These are phyloP conservation scores for Angomonas deanei DNA, from an alignment of 208 protist genomes.

Conservation along the genomic window DNA sequence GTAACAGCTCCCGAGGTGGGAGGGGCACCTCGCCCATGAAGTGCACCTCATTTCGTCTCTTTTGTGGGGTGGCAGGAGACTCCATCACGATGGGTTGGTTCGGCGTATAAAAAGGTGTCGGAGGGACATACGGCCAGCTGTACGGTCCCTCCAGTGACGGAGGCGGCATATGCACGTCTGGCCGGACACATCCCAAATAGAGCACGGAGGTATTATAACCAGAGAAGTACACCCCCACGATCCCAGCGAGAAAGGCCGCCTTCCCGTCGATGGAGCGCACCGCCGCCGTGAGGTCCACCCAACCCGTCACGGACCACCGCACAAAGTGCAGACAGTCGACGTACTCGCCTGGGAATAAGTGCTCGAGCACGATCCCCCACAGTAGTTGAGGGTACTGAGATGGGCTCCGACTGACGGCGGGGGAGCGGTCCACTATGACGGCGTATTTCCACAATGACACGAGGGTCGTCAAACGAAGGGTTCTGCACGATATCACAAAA, in stretches of 20 bases:
- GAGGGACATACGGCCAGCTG: background rate
- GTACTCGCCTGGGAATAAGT: background rate
- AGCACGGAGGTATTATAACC: background rate
- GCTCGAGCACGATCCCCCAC: background rate
- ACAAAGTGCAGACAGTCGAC: background rate
- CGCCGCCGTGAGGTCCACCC: background rate
- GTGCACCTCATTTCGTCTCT: constrained; percentile 2
- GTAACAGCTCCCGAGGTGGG: constrained; percentile 1
- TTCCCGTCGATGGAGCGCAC: background rate
- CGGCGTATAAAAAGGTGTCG: background rate
- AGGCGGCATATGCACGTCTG: background rate
- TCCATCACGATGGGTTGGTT: background rate
- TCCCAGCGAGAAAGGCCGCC: background rate
- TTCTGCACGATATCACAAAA: background rate
- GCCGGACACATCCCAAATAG: background rate
- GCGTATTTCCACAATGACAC: background rate
- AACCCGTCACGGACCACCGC: background rate
- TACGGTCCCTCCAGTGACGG: background rate
- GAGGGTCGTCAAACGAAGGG: background rate
- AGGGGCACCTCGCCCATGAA: background rate
- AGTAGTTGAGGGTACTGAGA: background rate
- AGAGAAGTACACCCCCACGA: background rate
- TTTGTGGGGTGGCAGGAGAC: background rate
- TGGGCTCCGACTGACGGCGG: background rate
- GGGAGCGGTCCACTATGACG: background rate